Base-by-base conservation (phyloP, 2,329 filamentous ascomycete species). In the Claviceps sp. region DNA sequence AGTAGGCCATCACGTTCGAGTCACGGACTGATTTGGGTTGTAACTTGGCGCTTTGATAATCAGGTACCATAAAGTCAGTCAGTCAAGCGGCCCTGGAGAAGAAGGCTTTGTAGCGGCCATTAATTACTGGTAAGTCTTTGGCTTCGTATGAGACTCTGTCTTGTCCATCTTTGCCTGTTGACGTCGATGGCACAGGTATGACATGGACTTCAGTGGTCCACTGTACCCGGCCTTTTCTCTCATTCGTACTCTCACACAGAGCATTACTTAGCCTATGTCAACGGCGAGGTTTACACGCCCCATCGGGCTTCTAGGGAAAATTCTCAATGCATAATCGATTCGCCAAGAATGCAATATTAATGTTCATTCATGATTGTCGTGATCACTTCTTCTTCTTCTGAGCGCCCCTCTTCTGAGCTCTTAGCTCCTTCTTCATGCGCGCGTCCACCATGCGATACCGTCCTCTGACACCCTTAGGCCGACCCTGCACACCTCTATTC, bases 401-500 rank as follows among this genome's bases (percentile, higher is more conserved):
- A 26, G 72, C 65, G 54, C 77, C 64, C 61, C 90, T 80, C 81
- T 95, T 95, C 69, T 91, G 77, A 2, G 86, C 89, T 65, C 89
- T 75, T 51, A 93, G 78, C 74, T 97, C 93, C 82, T 96, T 97
- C 81, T 96, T 96, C 82, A 96, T 81, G 60, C 93, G 79, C 14
- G 87, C 74, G 71, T 97, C 91, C 51, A 98, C 91, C 76, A 98
- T 95, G 76, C 95, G 95, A 68, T 98, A 98, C 59, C 88, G 84
- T 40, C 91, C 91, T 79, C 95, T 96, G 24, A 95, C 89, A 54
- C 91, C 93, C 67, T 82, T 85, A 2, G 93, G 93, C 60, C 91
- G 77, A 19, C 90, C 91, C 65, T 86, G 81, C 64, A 95, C 82
- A 62, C 89, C 91, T 59, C 82, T 84, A 68, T 97, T 96, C 49